Conservation (phyloP, 768 basidiomycete genomes). For the Mycena amicta region DNA sequence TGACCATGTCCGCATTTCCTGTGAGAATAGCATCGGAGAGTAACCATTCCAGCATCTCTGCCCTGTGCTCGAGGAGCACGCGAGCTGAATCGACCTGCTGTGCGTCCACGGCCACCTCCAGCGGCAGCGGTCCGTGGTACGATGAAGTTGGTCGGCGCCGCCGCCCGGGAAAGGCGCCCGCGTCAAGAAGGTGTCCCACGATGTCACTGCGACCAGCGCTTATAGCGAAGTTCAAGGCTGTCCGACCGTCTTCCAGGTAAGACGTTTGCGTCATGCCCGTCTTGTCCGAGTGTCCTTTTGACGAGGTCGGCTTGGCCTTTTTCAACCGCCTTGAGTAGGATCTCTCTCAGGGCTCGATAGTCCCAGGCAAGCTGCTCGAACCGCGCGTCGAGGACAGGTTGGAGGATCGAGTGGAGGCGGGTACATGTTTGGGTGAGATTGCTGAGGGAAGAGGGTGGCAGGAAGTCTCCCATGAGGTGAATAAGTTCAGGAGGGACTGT, state of each 20-base stretch:
- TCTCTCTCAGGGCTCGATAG: background rate
- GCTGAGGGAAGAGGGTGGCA: background rate
- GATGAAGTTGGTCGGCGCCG: background rate
- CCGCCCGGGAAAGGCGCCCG: background rate
- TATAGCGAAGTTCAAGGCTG: conserved; percentile 1
- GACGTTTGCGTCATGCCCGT: background rate
- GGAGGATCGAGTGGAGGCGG: background rate
- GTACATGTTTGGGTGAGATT: background rate
- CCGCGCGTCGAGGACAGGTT: conserved; percentile 1
- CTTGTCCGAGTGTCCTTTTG: background rate
- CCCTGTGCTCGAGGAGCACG: background rate
- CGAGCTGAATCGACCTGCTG: background rate
- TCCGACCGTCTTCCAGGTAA: background rate
- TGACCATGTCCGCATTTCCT: background rate
- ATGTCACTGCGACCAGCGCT: background rate
- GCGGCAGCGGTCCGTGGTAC: background rate
- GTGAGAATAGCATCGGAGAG: background rate
- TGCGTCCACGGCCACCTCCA: background rate
- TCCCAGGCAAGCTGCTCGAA: too few species aligned
- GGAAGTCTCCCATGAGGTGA: background rate
- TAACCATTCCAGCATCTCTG: background rate
- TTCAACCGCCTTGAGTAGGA: background rate
- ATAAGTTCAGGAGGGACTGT: conserved; percentile 9
- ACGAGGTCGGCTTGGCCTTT: background rate
- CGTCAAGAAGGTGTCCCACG: conserved; percentile 2